Evolutionary conservation across 139 green algal genomes (phyloP).

Genomic region (Gonium pectorale): DNA sequence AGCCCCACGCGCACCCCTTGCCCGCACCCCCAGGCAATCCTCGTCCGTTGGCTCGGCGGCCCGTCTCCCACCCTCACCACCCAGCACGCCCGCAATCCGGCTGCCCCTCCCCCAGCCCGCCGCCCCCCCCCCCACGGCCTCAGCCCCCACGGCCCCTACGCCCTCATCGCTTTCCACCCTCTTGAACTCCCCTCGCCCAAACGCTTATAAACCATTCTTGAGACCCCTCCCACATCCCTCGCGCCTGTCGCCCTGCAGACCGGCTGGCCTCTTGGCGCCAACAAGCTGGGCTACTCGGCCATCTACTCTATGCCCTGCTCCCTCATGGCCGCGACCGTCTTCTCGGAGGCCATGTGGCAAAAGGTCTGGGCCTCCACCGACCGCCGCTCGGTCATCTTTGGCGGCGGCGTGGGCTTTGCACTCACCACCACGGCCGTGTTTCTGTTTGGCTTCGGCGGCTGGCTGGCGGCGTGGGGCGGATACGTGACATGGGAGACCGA

Average conservation of each 20-base stretch:
- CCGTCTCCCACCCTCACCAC: too few relatives aligned
- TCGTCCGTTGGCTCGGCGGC: too few relatives aligned
- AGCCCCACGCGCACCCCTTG: too few relatives aligned
- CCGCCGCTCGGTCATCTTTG: slow-evolving; percentile 42
- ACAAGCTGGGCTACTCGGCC: slow-evolving; percentile 29
- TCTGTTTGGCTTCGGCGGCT: slow-evolving; percentile 78
- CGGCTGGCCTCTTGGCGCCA: slow-evolving; percentile 14
- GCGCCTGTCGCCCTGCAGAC: too few relatives aligned
- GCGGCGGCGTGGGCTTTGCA: slow-evolving; percentile 45
- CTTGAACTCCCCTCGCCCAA: slow-evolving; percentile 6
- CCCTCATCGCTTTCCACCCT: not conserved
- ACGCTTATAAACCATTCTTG: too few relatives aligned
- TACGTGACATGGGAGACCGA: slow-evolving; percentile 62
- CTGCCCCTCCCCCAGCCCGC: too few relatives aligned
- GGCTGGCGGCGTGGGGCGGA: slow-evolving; percentile 79
- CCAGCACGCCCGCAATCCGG: too few relatives aligned
- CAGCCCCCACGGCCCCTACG: not conserved
- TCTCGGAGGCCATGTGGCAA: slow-evolving; percentile 88
- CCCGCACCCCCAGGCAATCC: too few relatives aligned
- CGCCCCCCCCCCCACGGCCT: not conserved
- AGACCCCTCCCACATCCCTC: too few relatives aligned
- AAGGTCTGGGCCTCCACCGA: slow-evolving; percentile 67
- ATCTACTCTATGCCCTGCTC: slow-evolving; percentile 57
- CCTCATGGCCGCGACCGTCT: slow-evolving; percentile 81
- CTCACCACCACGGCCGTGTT: slow-evolving; percentile 65